Evolutionary conservation across 371 early-diverging fungal species (phyloP).

Genomic region (Mortierella sp.): DNA sequence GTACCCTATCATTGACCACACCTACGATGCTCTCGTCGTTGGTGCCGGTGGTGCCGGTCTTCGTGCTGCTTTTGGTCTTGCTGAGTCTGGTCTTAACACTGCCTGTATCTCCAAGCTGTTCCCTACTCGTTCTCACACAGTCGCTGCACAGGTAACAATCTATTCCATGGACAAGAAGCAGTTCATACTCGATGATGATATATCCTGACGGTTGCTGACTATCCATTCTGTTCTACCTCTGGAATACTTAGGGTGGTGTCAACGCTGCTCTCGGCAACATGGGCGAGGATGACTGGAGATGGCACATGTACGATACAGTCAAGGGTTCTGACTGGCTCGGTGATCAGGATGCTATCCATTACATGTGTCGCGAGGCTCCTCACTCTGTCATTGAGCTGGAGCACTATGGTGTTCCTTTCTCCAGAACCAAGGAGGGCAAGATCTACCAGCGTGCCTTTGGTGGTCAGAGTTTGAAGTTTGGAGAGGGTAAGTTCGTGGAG

Average conservation of each 20-base stretch:
- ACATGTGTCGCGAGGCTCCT: conserved; percentile 98
- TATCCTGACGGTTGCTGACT: background rate
- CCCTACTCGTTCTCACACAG: conserved; percentile 98
- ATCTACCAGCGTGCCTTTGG: conserved; percentile 99
- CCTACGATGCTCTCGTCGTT: conserved; percentile 97
- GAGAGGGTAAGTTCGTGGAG: conserved; percentile 74
- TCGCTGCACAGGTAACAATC: conserved; percentile 89
- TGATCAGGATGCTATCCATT: conserved; percentile 99
- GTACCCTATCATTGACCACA: conserved; percentile 97
- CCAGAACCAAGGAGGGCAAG: conserved; percentile 95
- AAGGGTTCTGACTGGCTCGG: conserved; percentile 98
- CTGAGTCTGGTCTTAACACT: conserved; percentile 96
- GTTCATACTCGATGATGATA: background rate
- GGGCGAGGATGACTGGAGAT: conserved; percentile 99
- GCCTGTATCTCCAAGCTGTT: conserved; percentile 99
- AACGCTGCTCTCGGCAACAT: conserved; percentile 99
- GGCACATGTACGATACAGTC: conserved; percentile 99
- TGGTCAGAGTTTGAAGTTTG: conserved; percentile 94
- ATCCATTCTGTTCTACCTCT: background rate
- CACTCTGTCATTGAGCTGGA: conserved; percentile 96
- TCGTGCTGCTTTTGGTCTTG: conserved; percentile 97
- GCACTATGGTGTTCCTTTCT: conserved; percentile 98
- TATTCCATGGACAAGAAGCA: background rate
- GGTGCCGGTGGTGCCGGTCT: conserved; percentile 99
- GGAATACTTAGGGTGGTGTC: conserved; percentile 85